A percentile compares a stretch with the other conserved stretches of the same genome.
These are phyloP conservation scores for Trypanosoma boissoni DNA, from an alignment of 208 protist genomes.

Conservation along the genomic window DNA sequence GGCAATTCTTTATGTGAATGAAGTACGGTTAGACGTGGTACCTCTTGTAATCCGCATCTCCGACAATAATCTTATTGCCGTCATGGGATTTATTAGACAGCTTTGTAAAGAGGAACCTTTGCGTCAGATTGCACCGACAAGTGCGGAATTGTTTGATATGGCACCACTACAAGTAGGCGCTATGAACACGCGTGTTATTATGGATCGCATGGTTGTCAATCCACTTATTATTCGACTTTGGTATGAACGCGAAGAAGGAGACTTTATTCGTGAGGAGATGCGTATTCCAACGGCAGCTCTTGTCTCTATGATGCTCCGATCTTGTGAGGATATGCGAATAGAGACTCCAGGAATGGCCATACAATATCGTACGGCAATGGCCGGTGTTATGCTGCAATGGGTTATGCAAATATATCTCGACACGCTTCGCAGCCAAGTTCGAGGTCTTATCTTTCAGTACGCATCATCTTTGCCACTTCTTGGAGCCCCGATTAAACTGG, in stretches of 20 bases:
- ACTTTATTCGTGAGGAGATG: slow-evolving; percentile 82
- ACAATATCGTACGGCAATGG: slow-evolving; percentile 47
- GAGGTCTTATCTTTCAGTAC: slow-evolving; percentile 81
- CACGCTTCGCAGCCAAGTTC: slow-evolving; percentile 54
- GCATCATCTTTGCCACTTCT: slow-evolving; percentile 84
- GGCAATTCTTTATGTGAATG: slow-evolving; percentile 59
- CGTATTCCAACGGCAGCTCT: slow-evolving; percentile 63
- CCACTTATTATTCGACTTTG: slow-evolving; percentile 80
- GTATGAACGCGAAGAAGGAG: slow-evolving; percentile 67
- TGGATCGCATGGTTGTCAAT: slow-evolving; percentile 88
- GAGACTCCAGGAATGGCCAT: slow-evolving; percentile 66
- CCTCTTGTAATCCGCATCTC: slow-evolving; percentile 78
- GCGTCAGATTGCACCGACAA: slow-evolving; percentile 30
- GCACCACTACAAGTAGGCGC: slow-evolving; percentile 56
- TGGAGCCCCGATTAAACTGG: slow-evolving; percentile 77
- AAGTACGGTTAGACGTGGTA: slow-evolving; percentile 73
- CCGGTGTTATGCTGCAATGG: slow-evolving; percentile 70
- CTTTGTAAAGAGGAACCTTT: slow-evolving; percentile 9
- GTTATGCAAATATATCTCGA: slow-evolving; percentile 71
- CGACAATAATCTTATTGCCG: slow-evolving; percentile 65
- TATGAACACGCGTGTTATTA: slow-evolving; percentile 57
- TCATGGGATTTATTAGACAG: slow-evolving; percentile 39
- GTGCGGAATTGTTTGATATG: slow-evolving; percentile 35
- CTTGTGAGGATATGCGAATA: slow-evolving; percentile 77
- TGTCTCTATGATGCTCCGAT: slow-evolving; percentile 79